Percentiles rank a stretch among this genome's conserved stretches.
Conservation (phyloP, 441 rosid species). For the Pelargonium cotyledonis region DNA sequence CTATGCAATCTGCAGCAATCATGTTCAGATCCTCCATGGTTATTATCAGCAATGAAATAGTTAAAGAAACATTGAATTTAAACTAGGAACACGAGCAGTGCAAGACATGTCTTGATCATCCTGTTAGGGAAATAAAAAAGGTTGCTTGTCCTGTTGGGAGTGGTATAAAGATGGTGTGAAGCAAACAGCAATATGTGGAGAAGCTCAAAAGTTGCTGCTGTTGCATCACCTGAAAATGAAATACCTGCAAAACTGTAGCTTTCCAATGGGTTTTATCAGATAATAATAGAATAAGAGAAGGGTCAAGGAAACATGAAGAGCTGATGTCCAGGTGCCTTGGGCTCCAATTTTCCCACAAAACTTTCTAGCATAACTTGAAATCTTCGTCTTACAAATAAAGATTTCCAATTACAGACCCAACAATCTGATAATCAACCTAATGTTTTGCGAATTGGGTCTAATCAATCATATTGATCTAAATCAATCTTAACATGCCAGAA, state of each 20-base stretch:
- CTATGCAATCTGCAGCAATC: slow-evolving; percentile 66
- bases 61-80: too few species aligned
- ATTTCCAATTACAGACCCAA: neutral
- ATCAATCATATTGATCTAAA: too few species aligned
- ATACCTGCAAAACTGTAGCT: neutral
- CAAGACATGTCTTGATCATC: slow-evolving; percentile 1
- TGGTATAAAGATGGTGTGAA: neutral
- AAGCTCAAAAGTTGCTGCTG: neutral
- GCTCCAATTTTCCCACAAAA: neutral
- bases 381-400: neutral
- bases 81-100: neutral
- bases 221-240: slow-evolving; percentile 1
- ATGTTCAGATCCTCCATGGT: slow-evolving; percentile 60
- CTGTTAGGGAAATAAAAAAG: slow-evolving; percentile 1
- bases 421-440: neutral
- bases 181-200: neutral
- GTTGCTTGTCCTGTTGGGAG: slow-evolving; percentile 3
- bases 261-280: neutral
- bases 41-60: too few species aligned
- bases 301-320: neutral
- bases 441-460: too few species aligned
- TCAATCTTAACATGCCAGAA: too few species aligned
- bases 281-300: neutral
- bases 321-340: neutral
- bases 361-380: slow-evolving; percentile 4